phyloP scores from a whole-genome alignment of 202 grass and related monocot genomes.

The Dendrocalamus latiflorus region DNA sequence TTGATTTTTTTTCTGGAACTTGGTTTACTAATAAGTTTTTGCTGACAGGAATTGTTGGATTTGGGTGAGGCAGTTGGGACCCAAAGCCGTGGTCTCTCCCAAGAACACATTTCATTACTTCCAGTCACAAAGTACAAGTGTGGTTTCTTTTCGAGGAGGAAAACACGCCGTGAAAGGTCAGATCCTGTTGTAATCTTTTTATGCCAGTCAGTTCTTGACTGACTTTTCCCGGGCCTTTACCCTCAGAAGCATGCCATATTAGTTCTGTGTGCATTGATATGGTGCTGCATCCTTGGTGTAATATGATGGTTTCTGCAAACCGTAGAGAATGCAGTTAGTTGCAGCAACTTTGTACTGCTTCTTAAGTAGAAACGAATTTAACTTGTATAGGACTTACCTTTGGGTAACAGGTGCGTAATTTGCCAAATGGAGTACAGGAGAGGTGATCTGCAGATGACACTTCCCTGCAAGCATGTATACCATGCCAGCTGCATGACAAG shows the following conservation, averaged over 20 bases:
- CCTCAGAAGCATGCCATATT: not conserved
- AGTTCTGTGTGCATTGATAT: not conserved
- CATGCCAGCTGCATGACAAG: no score
- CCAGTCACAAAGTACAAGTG: constrained; percentile 92
- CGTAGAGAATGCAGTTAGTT: not conserved
- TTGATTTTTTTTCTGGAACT: constrained; percentile 13
- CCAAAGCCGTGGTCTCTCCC: constrained; percentile 83
- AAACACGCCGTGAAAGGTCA: constrained; percentile 71
- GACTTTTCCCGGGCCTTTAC: not conserved
- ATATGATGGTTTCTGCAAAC: not conserved
- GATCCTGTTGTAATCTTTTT: constrained; percentile 15
- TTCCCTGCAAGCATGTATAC: no score
- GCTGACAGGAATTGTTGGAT: constrained; percentile 82
- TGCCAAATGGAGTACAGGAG: constrained; percentile 97
- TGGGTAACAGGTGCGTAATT: constrained; percentile 70
- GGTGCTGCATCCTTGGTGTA: not conserved
- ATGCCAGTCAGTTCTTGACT: not conserved
- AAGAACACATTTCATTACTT: constrained; percentile 81
- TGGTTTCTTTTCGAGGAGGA: constrained; percentile 88
- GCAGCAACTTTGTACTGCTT: not conserved
- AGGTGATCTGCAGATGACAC: constrained; percentile 86
- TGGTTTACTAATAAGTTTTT: constrained; percentile 12
- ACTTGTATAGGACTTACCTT: not conserved
- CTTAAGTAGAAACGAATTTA: constrained; percentile 10
- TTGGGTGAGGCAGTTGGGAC: constrained; percentile 92